Conservation (phyloP, 2,329 filamentous ascomycete genomes). For the Phyllosticta ampelicida region DNA sequence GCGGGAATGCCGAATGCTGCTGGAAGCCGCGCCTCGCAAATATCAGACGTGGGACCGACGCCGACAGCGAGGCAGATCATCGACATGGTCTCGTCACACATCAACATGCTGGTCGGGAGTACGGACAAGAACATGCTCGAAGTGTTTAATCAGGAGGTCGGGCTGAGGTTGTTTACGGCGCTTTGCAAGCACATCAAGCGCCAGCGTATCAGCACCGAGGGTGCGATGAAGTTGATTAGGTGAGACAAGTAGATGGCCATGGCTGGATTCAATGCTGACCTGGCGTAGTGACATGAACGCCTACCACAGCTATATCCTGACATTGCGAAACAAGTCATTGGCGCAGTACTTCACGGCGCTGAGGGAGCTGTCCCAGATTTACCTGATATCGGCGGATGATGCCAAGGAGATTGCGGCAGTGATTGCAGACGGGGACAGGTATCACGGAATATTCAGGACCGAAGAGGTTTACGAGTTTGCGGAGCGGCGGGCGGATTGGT, state of each 20-base stretch:
- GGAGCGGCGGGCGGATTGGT: conserved; percentile 90
- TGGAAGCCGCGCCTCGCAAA: conserved; percentile 22
- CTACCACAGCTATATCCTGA: conserved; percentile 75
- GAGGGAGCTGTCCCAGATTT: conserved; percentile 88
- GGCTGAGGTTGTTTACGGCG: conserved; percentile 78
- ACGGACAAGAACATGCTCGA: conserved; percentile 98
- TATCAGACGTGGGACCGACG: conserved; percentile 60
- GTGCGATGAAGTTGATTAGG: conserved; percentile 80
- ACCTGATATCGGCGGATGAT: conserved; percentile 75
- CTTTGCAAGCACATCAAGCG: conserved; percentile 97
- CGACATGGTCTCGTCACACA: conserved; percentile 77
- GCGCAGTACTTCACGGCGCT: conserved; percentile 85
- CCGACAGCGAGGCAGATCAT: conserved; percentile 70
- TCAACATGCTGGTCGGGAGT: conserved; percentile 82
- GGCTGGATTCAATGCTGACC: not conserved
- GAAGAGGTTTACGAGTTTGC: conserved; percentile 98
- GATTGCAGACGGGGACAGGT: conserved; percentile 83
- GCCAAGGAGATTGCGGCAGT: conserved; percentile 92
- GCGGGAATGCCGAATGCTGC: conserved; percentile 18
- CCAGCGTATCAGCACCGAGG: conserved; percentile 80
- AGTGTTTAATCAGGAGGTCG: conserved; percentile 97
- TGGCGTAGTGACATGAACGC: conserved; percentile 80
- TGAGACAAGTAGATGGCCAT: conserved; percentile 22
- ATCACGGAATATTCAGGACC: conserved; percentile 82
- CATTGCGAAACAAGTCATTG: conserved; percentile 71